These are phyloP conservation scores for Ogataea siamensis DNA, from an alignment of 805 yeast genomes.

Conservation along the genomic window DNA sequence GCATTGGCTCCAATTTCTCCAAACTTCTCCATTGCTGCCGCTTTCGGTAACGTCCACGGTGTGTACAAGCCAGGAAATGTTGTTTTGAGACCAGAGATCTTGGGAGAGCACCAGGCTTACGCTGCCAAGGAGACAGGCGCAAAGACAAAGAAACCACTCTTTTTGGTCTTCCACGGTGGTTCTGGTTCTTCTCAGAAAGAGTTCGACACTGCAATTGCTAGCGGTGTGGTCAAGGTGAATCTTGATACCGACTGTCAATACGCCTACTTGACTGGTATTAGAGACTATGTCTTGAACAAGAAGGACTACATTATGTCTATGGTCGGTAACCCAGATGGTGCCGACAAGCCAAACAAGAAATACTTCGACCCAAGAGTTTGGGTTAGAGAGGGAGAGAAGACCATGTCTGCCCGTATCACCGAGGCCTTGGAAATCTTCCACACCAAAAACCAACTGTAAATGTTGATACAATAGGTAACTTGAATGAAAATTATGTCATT, in stretches of 20 bases:
- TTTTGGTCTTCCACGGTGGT: slow-evolving; percentile 99
- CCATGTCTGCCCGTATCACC: slow-evolving; percentile 84
- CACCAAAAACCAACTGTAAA: slow-evolving; percentile 51
- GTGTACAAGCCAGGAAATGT: slow-evolving; percentile 99
- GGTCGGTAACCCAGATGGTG: slow-evolving; percentile 99
- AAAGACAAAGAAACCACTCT: slow-evolving; percentile 64
- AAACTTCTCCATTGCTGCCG: slow-evolving; percentile 99
- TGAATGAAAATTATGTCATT: neutral
- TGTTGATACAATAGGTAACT: slow-evolving; percentile 1
- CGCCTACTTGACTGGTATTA: slow-evolving; percentile 95
- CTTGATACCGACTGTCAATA: slow-evolving; percentile 98
- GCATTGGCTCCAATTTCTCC: slow-evolving; percentile 90
- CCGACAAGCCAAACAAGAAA: slow-evolving; percentile 99
- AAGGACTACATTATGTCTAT: slow-evolving; percentile 86
- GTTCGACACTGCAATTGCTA: slow-evolving; percentile 83
- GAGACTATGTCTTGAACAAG: slow-evolving; percentile 94
- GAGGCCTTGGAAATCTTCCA: slow-evolving; percentile 87
- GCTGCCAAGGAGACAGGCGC: slow-evolving; percentile 67
- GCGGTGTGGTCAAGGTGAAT: slow-evolving; percentile 98
- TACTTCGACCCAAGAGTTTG: slow-evolving; percentile 99
- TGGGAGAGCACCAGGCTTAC: slow-evolving; percentile 93
- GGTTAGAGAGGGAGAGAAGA: slow-evolving; percentile 99
- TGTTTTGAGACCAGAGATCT: slow-evolving; percentile 83
- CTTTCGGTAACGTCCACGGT: slow-evolving; percentile 99
- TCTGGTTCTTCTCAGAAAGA: slow-evolving; percentile 94